Evolutionary conservation across 345 rosid species (phyloP), one percentile per base, ranked within the genome.

Genomic region (Draba incana): DNA sequence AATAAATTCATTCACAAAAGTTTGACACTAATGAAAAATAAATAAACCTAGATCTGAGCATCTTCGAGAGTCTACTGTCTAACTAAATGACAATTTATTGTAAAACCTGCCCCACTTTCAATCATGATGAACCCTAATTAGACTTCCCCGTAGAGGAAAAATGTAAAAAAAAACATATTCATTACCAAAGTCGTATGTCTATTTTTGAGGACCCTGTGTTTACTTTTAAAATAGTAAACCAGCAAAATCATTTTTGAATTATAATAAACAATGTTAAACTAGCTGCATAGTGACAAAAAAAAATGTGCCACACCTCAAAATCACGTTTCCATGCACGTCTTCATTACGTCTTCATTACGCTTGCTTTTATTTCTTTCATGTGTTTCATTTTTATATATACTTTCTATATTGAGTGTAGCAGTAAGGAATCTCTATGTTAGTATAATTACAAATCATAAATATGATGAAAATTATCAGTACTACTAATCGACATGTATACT

Each of bases 321-420:
- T 54, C 69, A 54, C 59, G 69, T 62, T 63, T 71, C 33, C 69
- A 63, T 71, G 75, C 57, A 62, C 68, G 41, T 50, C 39, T 35
- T 35, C 38, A 6, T 35, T 8, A 35, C 35, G 35, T 5, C 46
- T 51, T 51, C 47, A 13, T 33, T 57, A 45, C 7, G 8, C 47
- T 45, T 68, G 61, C 27, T 56, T 56, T 15, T 27, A 33, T 11
- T 15, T 42, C 8, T 3, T 15, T 57, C 33, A 1, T 57, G 10
- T 43, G 49, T 15, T 10, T 38, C 4, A 2, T 47, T 30, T 41
- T 42, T 47, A 48, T 33, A 20, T 20, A 20, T 20, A 20, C 37
- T 33, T 33, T 33, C 1, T 33, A 33, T 33, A 33, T 6, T 33
- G 37, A 28, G 31, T 20, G 20, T 20, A 20, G 20, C 5, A 3